A percentile compares a stretch with the other conserved stretches of the same genome.
These are phyloP conservation scores for Mortierella sp. DNA, from an alignment of 371 early-diverging fungal genomes.

Conservation along the genomic window DNA sequence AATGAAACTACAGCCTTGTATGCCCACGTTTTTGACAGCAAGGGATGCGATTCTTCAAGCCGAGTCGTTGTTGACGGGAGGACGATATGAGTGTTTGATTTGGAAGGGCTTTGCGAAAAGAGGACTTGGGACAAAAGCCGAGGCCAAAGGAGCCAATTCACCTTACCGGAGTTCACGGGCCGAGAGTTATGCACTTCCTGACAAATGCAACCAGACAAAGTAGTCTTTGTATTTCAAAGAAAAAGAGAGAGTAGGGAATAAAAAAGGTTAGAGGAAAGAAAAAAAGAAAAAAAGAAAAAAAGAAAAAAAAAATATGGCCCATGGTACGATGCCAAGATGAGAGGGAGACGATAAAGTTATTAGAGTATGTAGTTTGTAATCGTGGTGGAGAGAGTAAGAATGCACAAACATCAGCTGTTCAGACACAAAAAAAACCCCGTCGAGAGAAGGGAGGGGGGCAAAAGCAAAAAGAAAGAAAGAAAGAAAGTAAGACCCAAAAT, in stretches of 20 bases:
- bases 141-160: constrained; percentile 65
- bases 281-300: not conserved
- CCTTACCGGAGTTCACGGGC: constrained; percentile 72
- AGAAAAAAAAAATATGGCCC: not conserved
- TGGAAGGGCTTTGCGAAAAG: constrained; percentile 95
- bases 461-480: too few relatives aligned
- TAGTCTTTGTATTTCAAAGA: not conserved
- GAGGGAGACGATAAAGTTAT: too few relatives aligned
- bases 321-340: too few relatives aligned
- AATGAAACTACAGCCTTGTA: constrained; percentile 93
- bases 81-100: constrained; percentile 84
- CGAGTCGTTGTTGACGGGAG: constrained; percentile 82
- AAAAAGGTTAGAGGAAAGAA: not conserved
- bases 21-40: constrained; percentile 89
- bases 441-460: too few relatives aligned
- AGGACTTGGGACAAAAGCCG: constrained; percentile 86
- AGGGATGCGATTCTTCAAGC: constrained; percentile 94
- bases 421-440: too few relatives aligned
- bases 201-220: constrained; percentile 39
- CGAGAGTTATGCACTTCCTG: constrained; percentile 70
- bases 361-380: too few relatives aligned
- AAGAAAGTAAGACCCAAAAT: too few relatives aligned
- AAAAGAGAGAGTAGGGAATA: not conserved
- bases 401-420: too few relatives aligned
- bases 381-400: too few relatives aligned